phyloP scores from a whole-genome alignment of 805 yeast genomes.

The Myxozyma lipomycoides region DNA sequence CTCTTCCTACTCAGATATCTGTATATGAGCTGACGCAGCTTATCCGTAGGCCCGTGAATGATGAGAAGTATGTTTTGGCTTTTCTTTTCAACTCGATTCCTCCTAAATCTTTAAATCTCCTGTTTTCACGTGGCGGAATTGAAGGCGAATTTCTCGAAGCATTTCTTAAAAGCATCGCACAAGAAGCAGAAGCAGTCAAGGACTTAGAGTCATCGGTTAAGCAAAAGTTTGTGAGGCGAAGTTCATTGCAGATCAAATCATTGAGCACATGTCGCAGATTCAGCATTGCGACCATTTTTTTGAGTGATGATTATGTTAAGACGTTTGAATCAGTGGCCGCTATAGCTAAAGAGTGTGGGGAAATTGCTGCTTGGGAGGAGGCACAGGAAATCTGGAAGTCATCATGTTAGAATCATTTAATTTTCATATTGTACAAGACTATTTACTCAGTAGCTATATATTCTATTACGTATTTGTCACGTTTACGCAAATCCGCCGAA shows the following conservation, averaged over 20 bases:
- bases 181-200: neutral
- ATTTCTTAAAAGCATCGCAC: slow-evolving; percentile 10
- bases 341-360: neutral
- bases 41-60: slow-evolving; percentile 16
- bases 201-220: neutral
- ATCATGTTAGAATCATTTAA: no score
- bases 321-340: slow-evolving; percentile 4
- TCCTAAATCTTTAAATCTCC: neutral
- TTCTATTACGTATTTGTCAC: no score
- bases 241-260: neutral
- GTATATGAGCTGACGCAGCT: slow-evolving; percentile 19
- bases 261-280: slow-evolving; percentile 14
- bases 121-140: slow-evolving; percentile 22
- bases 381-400: neutral
- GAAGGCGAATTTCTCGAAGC: slow-evolving; percentile 18
- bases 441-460: no score
- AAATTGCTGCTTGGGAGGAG: neutral
- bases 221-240: neutral
- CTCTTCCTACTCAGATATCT: slow-evolving; percentile 5
- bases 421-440: no score
- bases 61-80: slow-evolving; percentile 9
- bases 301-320: neutral
- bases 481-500: neutral
- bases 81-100: slow-evolving; percentile 8
- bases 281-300: slow-evolving; percentile 17